phyloP scores from a whole-genome alignment of 331 rosid species.

The Malus hybrid region DNA sequence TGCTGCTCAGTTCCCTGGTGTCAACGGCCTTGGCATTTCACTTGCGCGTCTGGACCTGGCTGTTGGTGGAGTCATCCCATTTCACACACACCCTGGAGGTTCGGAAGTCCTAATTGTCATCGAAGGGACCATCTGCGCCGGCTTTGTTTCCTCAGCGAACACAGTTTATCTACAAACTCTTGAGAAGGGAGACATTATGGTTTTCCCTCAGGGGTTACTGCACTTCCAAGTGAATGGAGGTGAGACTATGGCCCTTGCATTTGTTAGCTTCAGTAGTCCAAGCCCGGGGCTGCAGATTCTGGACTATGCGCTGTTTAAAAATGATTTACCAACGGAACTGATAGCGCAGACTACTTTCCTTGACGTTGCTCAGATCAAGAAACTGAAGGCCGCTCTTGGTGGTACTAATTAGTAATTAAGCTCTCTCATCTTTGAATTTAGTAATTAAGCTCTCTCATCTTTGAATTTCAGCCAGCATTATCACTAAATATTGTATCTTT shows the following conservation, averaged over 20 bases:
- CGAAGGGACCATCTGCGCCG: constrained; percentile 42
- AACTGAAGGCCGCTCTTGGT: constrained; percentile 68
- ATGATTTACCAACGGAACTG: constrained; percentile 44
- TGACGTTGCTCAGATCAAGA: constrained; percentile 43
- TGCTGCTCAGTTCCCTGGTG: constrained; percentile 39
- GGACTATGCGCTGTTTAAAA: constrained; percentile 52
- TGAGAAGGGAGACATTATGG: constrained; percentile 54
- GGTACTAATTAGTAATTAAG: constrained; percentile 30
- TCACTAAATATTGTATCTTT: no score
- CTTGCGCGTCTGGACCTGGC: constrained; percentile 46
- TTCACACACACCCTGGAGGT: constrained; percentile 70
- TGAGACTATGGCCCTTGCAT: constrained; percentile 7
- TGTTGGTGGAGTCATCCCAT: constrained; percentile 46
- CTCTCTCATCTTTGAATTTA: constrained; percentile 4
- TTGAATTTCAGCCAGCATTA: no score
- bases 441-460: neutral
- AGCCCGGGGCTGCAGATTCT: constrained; percentile 58
- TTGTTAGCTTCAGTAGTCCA: constrained; percentile 51
- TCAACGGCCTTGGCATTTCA: constrained; percentile 67
- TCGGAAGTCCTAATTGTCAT: constrained; percentile 34
- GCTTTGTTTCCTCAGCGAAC: constrained; percentile 49
- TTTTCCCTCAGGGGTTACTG: constrained; percentile 65
- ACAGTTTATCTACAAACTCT: constrained; percentile 39
- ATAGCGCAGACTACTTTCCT: constrained; percentile 44
- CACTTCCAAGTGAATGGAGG: constrained; percentile 66